Evolutionary conservation across 495 filamentous ascomycete species (phyloP).

Genomic region (Aspergillus carlsbadensis): DNA sequence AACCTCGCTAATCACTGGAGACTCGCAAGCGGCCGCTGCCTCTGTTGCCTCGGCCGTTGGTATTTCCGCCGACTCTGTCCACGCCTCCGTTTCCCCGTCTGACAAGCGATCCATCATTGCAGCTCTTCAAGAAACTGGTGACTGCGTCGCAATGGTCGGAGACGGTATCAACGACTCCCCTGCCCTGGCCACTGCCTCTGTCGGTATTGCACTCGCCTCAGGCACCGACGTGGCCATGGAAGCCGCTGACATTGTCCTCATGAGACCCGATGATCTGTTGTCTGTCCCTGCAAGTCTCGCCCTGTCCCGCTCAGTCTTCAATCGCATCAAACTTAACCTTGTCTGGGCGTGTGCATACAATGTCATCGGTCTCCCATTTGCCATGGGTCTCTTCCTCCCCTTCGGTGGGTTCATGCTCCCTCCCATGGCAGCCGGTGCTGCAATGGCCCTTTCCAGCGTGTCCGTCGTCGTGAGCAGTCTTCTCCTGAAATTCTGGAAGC

Average conservation of each 20-base stretch:
- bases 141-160: slow-evolving; percentile 92
- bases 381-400: slow-evolving; percentile 90
- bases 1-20: slow-evolving; percentile 90
- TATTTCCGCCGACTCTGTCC: slow-evolving; percentile 70
- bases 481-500: slow-evolving; percentile 81
- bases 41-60: slow-evolving; percentile 82
- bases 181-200: slow-evolving; percentile 85
- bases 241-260: slow-evolving; percentile 92
- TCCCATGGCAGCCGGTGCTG: slow-evolving; percentile 90
- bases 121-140: slow-evolving; percentile 66
- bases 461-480: slow-evolving; percentile 85
- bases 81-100: slow-evolving; percentile 79
- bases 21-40: slow-evolving; percentile 77
- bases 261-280: slow-evolving; percentile 88
- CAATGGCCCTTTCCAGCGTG: slow-evolving; percentile 90
- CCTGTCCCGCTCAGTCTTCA: slow-evolving; percentile 83
- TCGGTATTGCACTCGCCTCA: slow-evolving; percentile 88
- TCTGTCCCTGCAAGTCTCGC: slow-evolving; percentile 83
- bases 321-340: slow-evolving; percentile 90
- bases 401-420: slow-evolving; percentile 85
- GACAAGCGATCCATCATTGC: slow-evolving; percentile 86
- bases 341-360: slow-evolving; percentile 94
- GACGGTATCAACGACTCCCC: slow-evolving; percentile 99
- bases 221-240: slow-evolving; percentile 99
- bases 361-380: slow-evolving; percentile 86